phyloP scores from a whole-genome alignment of 129 eudicot species.

The Tagetes erecta region DNA sequence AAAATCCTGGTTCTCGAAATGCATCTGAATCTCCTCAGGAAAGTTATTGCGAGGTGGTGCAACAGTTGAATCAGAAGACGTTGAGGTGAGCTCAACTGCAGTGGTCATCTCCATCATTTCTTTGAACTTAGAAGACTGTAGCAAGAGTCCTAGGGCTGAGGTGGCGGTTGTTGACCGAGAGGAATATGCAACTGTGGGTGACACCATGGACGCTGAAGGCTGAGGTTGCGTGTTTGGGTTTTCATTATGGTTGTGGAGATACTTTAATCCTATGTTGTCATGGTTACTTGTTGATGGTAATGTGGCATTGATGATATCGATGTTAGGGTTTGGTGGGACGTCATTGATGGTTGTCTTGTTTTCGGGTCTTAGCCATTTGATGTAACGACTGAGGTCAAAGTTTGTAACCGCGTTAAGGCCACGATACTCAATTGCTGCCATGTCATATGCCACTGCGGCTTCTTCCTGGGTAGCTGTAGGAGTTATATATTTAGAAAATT shows the following conservation, averaged over 20 bases:
- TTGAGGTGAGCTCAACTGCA: slow-evolving; percentile 53
- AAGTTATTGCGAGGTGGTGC: slow-evolving; percentile 41
- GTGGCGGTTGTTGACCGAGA: slow-evolving; percentile 60
- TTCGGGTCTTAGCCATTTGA: slow-evolving; percentile 76
- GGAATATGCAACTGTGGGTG: slow-evolving; percentile 30
- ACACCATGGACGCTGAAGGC: slow-evolving; percentile 7
- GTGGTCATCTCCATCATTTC: slow-evolving; percentile 90
- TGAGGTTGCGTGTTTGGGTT: slow-evolving; percentile 20
- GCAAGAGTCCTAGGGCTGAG: slow-evolving; percentile 73
- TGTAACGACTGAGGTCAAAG: slow-evolving; percentile 83
- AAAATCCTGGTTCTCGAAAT: slow-evolving; percentile 51
- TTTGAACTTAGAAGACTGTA: slow-evolving; percentile 80
- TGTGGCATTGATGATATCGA: slow-evolving; percentile 19
- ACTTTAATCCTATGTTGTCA: slow-evolving; percentile 25
- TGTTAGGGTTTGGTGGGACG: slow-evolving; percentile 33
- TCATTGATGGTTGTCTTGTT: slow-evolving; percentile 24
- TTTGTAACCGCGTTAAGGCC: slow-evolving; percentile 87
- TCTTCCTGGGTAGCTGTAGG: slow-evolving; percentile 84
- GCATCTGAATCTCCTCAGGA: slow-evolving; percentile 54
- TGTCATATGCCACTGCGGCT: slow-evolving; percentile 87
- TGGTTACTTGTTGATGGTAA: slow-evolving; percentile 31
- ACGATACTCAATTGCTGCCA: slow-evolving; percentile 88
- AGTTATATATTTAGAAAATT: too few relatives aligned
- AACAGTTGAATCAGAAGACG: slow-evolving; percentile 29
- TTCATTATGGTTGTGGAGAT: slow-evolving; percentile 26